These are phyloP conservation scores for Leptographium lundbergii DNA, from an alignment of 2,329 filamentous ascomycete genomes.

Conservation along the genomic window DNA sequence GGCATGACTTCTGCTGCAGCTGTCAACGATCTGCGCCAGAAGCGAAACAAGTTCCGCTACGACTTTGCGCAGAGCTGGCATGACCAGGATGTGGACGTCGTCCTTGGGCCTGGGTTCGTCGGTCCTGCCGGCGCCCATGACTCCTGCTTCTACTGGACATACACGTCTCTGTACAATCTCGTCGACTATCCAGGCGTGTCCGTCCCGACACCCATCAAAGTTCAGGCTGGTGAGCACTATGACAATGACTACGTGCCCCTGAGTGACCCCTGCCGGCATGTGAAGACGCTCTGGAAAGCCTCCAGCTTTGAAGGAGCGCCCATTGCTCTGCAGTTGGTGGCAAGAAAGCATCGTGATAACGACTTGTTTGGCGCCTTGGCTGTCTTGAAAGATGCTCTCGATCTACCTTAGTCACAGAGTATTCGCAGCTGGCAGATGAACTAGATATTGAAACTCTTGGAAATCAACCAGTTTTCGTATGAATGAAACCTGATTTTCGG, in stretches of 20 bases:
- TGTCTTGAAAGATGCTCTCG: background rate
- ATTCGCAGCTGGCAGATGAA: no score
- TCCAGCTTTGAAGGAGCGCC: constrained; percentile 35
- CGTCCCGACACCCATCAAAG: constrained; percentile 35
- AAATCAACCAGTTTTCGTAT: no score
- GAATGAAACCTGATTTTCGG: no score
- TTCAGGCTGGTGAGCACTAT: constrained; percentile 17
- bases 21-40: constrained; percentile 15
- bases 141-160: constrained; percentile 43
- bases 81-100: constrained; percentile 23
- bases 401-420: background rate
- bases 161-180: constrained; percentile 56
- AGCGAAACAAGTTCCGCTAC: constrained; percentile 19
- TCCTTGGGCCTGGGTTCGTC: constrained; percentile 23
- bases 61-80: constrained; percentile 23
- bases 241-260: constrained; percentile 14
- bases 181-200: constrained; percentile 52
- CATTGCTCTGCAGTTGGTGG: constrained; percentile 40
- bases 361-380: constrained; percentile 6
- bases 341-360: constrained; percentile 39
- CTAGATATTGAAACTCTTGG: no score
- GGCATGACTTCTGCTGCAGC: constrained; percentile 14
- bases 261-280: constrained; percentile 16
- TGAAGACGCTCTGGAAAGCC: constrained; percentile 22
- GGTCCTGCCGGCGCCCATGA: constrained; percentile 25